Percentiles rank a stretch among this genome's conserved stretches.
Evolutionary conservation across 768 basidiomycete species (phyloP).

Genomic region (Tricholoma flavovirens): DNA sequence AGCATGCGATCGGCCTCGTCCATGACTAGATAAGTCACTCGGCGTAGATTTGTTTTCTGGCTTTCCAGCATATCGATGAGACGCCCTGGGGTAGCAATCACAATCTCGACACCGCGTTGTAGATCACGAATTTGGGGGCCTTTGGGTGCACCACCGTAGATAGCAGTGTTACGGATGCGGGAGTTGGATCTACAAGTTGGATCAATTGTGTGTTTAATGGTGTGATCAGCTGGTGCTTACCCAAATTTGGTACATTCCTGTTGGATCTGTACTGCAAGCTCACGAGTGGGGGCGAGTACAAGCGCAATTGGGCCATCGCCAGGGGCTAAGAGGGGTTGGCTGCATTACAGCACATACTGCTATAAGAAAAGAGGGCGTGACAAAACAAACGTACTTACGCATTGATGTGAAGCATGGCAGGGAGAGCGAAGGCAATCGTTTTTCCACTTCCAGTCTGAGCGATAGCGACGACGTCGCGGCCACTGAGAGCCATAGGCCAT

Average conservation of each 20-base stretch:
- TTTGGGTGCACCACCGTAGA: constrained; percentile 98
- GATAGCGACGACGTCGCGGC: constrained; percentile 92
- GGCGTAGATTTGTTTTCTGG: constrained; percentile 92
- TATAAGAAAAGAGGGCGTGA: background rate
- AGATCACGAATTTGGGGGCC: constrained; percentile 98
- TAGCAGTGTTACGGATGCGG: constrained; percentile 95
- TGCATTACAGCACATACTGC: constrained; percentile 24
- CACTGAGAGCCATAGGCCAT: constrained; percentile 98
- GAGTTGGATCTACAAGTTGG: constrained; percentile 62
- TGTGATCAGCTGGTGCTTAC: constrained; percentile 31
- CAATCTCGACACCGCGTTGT: constrained; percentile 94
- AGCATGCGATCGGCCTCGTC: constrained; percentile 99
- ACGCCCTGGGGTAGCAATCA: constrained; percentile 99
- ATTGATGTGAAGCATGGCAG: constrained; percentile 99
- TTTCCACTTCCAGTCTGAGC: constrained; percentile 99
- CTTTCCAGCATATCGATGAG: constrained; percentile 98
- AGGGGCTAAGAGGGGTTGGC: constrained; percentile 86
- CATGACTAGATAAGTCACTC: constrained; percentile 97
- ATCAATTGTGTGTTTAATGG: background rate
- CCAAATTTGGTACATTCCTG: constrained; percentile 99
- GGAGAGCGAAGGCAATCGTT: constrained; percentile 96
- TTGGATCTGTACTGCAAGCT: constrained; percentile 98
- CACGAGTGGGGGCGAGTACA: constrained; percentile 95
- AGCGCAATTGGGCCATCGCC: constrained; percentile 98
- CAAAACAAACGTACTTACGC: constrained; percentile 54